Evolutionary conservation across 2,329 filamentous ascomycete genomes (phyloP), one percentile per base, ranked within the genome.

Genomic region (Aspergillus thermomutatus): DNA sequence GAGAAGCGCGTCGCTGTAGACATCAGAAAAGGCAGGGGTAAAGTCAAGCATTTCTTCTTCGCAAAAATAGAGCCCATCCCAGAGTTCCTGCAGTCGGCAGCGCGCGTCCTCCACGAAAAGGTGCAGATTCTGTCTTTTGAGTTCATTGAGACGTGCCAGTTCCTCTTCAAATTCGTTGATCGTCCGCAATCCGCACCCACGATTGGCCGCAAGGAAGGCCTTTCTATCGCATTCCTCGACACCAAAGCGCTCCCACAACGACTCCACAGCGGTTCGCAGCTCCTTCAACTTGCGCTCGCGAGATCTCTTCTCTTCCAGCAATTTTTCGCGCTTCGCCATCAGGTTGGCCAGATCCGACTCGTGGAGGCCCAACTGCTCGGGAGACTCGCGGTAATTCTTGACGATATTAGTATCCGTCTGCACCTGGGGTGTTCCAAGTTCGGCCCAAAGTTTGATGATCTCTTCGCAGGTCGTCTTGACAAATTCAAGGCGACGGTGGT

Each of bases 21-120:
- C 93, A 70, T 97, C 94, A 10, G 92, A 96, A 72, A 97, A 97
- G 45, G 92, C 94, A 0, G 95, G 94, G 0, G 92, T 94, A 66
- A 99, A 99, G 64, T 97, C 92, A 55, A 97, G 85, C 92, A 97
- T 97, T 77, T 99, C 94, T 68, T 99, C 94, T 71, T 99, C 94
- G 0, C 91, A 96, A 70, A 95, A 92, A 78, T 94, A 97, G 1
- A 99, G 79, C 0, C 86, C 82, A 70, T 99, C 94, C 94, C 95
- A 99, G 0, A 99, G 84, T 69, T 95, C 92, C 73, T 97, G 93
- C 10, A 99, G 82, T 70, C 90, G 91, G 76, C 87, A 90, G 43
- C 95, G 85, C 21, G 93, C 89, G 77, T 99, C 94, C 72, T 97
- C 94, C 10, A 99, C 91, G 68, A 99, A 99, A 4, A 97, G 77